These are phyloP conservation scores for Colletotrichum sp. DNA, from an alignment of 2,329 filamentous ascomycete genomes.

Conservation along the genomic window DNA sequence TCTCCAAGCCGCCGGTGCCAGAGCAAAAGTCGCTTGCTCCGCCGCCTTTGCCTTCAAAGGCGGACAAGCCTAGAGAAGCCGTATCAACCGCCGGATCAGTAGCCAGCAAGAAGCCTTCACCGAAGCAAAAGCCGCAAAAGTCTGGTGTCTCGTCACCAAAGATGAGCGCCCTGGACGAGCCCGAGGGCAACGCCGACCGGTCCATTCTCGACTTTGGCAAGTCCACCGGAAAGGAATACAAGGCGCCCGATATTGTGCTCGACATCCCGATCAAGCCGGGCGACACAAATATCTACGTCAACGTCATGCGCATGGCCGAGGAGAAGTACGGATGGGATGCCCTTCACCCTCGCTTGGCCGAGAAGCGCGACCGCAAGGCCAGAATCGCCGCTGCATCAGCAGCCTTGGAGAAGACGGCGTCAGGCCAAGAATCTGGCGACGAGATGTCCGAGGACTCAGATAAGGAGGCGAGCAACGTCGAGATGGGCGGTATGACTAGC, in stretches of 20 bases:
- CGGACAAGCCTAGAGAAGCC: constrained; percentile 18
- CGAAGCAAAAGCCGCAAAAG: constrained; percentile 50
- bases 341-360: constrained; percentile 87
- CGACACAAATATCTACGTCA: constrained; percentile 88
- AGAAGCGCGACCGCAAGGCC: constrained; percentile 84
- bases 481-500: constrained; percentile 73
- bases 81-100: constrained; percentile 7
- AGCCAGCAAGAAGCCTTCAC: constrained; percentile 48
- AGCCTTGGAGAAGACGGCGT: constrained; percentile 78
- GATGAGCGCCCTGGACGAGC: constrained; percentile 54
- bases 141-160: constrained; percentile 53
- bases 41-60: constrained; percentile 32
- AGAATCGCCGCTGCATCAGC: constrained; percentile 89
- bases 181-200: constrained; percentile 39
- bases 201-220: constrained; percentile 69
- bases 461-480: constrained; percentile 83
- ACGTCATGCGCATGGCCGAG: constrained; percentile 92
- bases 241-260: constrained; percentile 80
- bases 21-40: constrained; percentile 47
- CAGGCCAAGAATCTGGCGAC: constrained; percentile 72
- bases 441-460: constrained; percentile 87
- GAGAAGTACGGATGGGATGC: constrained; percentile 95
- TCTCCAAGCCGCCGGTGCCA: constrained; percentile 31
- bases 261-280: constrained; percentile 77
- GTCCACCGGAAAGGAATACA: constrained; percentile 61